Conservation (phyloP, 164 flowering plant species). For the Hamamelis virginiana region DNA sequence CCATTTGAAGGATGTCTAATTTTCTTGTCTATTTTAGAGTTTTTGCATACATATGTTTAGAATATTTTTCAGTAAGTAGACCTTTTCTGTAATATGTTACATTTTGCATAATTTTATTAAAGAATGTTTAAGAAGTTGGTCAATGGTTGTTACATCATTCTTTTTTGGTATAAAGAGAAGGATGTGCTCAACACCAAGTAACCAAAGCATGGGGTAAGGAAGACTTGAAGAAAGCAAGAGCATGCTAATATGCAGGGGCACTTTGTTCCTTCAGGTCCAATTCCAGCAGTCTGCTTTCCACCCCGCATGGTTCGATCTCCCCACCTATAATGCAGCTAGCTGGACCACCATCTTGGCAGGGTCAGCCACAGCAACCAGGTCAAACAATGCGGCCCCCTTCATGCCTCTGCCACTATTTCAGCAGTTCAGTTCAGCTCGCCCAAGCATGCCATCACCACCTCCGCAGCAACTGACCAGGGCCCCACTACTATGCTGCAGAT, state of each 20-base stretch:
- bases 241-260: conserved; percentile 19
- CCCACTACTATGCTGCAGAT: conserved; percentile 54
- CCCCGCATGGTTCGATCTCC: conserved; percentile 45
- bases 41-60: too few species aligned
- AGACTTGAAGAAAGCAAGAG: too few species aligned
- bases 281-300: conserved; percentile 56
- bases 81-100: too few species aligned
- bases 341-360: conserved; percentile 69
- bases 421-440: conserved; percentile 64
- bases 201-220: too few species aligned
- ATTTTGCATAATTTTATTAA: too few species aligned
- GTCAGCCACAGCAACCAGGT: conserved; percentile 60
- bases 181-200: too few species aligned
- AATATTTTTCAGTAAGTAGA: too few species aligned
- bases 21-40: too few species aligned
- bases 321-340: conserved; percentile 64
- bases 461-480: conserved; percentile 61
- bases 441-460: conserved; percentile 69
- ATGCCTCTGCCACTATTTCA: conserved; percentile 63
- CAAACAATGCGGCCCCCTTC: conserved; percentile 36
- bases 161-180: too few species aligned
- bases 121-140: too few species aligned
- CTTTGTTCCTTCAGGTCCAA: conserved; percentile 58
- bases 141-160: too few species aligned
- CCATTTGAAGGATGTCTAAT: too few species aligned